A percentile compares a stretch with the other conserved stretches of the same genome.
These are phyloP conservation scores for Sarocladium brachiariae DNA, from an alignment of 2,329 filamentous ascomycete genomes.

Conservation along the genomic window DNA sequence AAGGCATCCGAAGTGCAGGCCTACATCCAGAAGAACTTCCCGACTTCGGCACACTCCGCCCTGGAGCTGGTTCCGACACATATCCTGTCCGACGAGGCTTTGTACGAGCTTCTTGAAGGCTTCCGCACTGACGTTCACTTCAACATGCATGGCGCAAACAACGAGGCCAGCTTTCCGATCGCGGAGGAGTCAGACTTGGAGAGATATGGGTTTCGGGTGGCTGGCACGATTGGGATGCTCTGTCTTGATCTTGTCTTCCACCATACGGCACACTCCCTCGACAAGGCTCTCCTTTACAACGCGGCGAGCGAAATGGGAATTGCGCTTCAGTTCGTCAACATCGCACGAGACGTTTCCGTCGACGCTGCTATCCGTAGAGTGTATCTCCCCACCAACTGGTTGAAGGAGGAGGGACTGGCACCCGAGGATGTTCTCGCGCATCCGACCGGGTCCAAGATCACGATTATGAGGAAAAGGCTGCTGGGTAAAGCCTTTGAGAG, in stretches of 20 bases:
- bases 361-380: conserved; percentile 61
- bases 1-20: conserved; percentile 14
- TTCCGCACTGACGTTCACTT: conserved; percentile 64
- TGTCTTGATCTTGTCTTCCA: conserved; percentile 61
- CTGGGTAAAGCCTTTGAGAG: conserved; percentile 54
- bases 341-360: conserved; percentile 63
- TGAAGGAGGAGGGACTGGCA: conserved; percentile 48
- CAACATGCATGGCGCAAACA: conserved; percentile 9
- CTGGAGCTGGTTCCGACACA: conserved; percentile 52
- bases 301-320: conserved; percentile 62
- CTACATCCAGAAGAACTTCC: conserved; percentile 44
- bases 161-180: conserved; percentile 43
- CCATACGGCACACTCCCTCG: conserved; percentile 34
- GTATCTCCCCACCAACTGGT: conserved; percentile 61
- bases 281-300: conserved; percentile 35
- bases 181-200: conserved; percentile 50
- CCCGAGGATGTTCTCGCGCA: conserved; percentile 46
- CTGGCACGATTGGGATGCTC: conserved; percentile 64
- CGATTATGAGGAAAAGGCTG: conserved; percentile 44
- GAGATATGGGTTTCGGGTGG: conserved; percentile 59
- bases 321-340: conserved; percentile 72
- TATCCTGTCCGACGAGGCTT: conserved; percentile 49
- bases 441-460: conserved; percentile 39
- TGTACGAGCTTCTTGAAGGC: conserved; percentile 59
- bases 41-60: conserved; percentile 42